Conservation (phyloP, 164 flowering plant genomes). For the Houttuynia cordata region DNA sequence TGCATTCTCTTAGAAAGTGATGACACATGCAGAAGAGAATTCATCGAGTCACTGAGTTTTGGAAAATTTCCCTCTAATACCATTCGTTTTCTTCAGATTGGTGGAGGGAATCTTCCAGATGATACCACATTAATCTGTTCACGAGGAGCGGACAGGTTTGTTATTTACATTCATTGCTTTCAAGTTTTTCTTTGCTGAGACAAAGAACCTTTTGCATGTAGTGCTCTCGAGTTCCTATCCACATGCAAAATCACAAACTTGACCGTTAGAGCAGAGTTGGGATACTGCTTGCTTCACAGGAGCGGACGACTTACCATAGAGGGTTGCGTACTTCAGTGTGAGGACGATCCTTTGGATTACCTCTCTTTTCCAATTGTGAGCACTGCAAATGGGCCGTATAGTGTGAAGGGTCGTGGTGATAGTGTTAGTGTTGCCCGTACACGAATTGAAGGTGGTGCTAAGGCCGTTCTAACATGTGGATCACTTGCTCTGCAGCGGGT, state of each 20-base stretch:
- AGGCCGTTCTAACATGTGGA: slow-evolving; percentile 77
- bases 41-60: background rate
- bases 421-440: slow-evolving; percentile 65
- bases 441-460: slow-evolving; percentile 91
- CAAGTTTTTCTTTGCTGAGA: background rate
- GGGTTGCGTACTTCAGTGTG: slow-evolving; percentile 85
- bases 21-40: background rate
- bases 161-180: background rate
- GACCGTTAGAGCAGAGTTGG: slow-evolving; percentile 89
- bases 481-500: slow-evolving; percentile 70
- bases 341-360: slow-evolving; percentile 70
- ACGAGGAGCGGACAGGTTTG: slow-evolving; percentile 91
- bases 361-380: slow-evolving; percentile 87
- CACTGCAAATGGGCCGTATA: slow-evolving; percentile 36
- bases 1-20: background rate
- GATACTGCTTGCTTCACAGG: slow-evolving; percentile 94
- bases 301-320: slow-evolving; percentile 85
- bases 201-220: slow-evolving; percentile 4
- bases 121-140: slow-evolving; percentile 74
- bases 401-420: slow-evolving; percentile 24
- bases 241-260: slow-evolving; percentile 80
- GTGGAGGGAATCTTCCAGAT: slow-evolving; percentile 85
- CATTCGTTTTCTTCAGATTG: slow-evolving; percentile 53
- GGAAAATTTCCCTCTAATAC: slow-evolving; percentile 5
- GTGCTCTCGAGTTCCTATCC: slow-evolving; percentile 85